These are phyloP conservation scores for Vigna trinervia DNA, from an alignment of 306 rosid species.

Conservation along the genomic window DNA sequence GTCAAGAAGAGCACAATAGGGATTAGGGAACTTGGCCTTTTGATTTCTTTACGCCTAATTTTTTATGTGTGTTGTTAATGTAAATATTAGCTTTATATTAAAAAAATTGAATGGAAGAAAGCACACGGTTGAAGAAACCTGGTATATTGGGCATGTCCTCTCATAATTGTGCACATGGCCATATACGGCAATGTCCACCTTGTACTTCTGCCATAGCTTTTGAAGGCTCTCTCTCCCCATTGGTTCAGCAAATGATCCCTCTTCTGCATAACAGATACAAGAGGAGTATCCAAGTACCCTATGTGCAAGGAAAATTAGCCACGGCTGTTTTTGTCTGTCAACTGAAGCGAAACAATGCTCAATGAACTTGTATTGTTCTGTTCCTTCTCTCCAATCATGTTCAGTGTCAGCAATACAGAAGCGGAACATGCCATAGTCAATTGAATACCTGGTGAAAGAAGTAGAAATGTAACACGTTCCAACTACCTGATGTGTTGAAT, in stretches of 20 bases:
- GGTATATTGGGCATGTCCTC: constrained; percentile 91
- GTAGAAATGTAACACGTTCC: constrained; percentile 24
- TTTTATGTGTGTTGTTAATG: constrained; percentile 1
- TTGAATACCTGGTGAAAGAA: constrained; percentile 64
- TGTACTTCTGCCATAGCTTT: constrained; percentile 86
- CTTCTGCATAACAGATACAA: constrained; percentile 71
- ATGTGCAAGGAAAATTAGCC: constrained; percentile 89
- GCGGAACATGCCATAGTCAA: constrained; percentile 92
- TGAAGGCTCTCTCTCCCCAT: constrained; percentile 94
- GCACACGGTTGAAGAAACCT: constrained; percentile 59
- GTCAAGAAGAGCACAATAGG: constrained; percentile 1
- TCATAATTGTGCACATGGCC: constrained; percentile 94
- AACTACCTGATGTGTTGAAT: not conserved
- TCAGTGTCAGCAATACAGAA: constrained; percentile 93
- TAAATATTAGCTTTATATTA: not conserved
- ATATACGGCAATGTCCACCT: constrained; percentile 86
- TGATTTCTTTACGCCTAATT: constrained; percentile 3
- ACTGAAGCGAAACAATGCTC: constrained; percentile 84
- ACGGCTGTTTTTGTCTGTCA: constrained; percentile 94
- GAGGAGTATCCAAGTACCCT: constrained; percentile 94
- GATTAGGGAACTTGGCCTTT: constrained; percentile 4
- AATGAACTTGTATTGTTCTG: constrained; percentile 82
- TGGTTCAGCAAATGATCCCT: constrained; percentile 92
- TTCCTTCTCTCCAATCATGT: constrained; percentile 91
- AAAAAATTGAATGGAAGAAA: constrained; percentile 12